phyloP scores from a whole-genome alignment of 352 stramenopile species.

The Phytophthora cactorum region DNA sequence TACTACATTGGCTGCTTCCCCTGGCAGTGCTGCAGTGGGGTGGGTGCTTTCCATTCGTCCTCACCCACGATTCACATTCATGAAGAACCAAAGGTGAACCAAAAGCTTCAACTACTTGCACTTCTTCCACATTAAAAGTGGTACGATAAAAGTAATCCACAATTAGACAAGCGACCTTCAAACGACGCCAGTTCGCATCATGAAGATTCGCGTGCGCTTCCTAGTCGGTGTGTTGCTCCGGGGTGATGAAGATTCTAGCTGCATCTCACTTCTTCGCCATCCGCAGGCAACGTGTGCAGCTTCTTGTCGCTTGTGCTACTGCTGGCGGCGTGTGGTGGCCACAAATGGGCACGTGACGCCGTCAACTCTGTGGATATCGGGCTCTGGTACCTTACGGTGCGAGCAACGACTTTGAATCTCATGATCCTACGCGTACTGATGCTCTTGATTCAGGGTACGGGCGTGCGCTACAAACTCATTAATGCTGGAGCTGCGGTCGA shows the following conservation, averaged over 20 bases:
- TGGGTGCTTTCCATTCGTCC: no score
- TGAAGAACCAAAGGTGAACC: no score
- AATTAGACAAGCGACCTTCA: conserved; percentile 13
- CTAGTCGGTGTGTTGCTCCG: conserved; percentile 36
- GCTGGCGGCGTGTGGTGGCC: conserved; percentile 47
- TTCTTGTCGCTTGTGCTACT: conserved; percentile 57
- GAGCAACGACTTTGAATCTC: conserved; percentile 6
- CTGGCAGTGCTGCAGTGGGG: no score
- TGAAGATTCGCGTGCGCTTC: conserved; percentile 50
- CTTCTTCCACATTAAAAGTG: no score
- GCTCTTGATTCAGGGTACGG: conserved; percentile 50
- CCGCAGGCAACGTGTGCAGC: conserved; percentile 55
- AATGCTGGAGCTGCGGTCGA: conserved; percentile 63
- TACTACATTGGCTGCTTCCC: no score
- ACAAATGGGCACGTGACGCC: conserved; percentile 65
- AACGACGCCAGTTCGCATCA: conserved; percentile 21
- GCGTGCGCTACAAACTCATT: conserved; percentile 85
- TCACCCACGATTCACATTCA: no score
- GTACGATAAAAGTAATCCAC: no score
- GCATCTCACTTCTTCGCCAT: not conserved
- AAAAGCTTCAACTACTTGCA: no score
- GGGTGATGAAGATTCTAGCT: not conserved
- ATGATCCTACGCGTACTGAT: conserved; percentile 4
- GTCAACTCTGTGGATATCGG: conserved; percentile 81
- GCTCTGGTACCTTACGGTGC: conserved; percentile 70